Conservation (phyloP, 2,329 filamentous ascomycete species). For the Claviceps arundinis region DNA sequence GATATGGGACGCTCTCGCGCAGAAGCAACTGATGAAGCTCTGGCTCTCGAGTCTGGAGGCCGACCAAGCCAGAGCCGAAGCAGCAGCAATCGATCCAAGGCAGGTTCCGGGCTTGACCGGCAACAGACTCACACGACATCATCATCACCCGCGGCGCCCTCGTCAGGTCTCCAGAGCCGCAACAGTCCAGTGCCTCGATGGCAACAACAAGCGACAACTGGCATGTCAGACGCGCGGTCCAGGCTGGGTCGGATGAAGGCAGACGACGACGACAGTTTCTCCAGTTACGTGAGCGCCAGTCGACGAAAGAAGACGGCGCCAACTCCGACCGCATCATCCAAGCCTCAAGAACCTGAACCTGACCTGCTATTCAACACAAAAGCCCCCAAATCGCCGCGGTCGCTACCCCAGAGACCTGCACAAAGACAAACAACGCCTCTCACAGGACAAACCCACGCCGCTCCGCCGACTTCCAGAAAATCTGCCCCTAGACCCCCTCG, state of each 20-base stretch:
- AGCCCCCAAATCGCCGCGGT: slow-evolving; percentile 20
- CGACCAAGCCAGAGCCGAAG: slow-evolving; percentile 32
- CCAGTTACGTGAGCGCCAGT: slow-evolving; percentile 79
- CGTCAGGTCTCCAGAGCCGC: slow-evolving; percentile 30
- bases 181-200: slow-evolving; percentile 40
- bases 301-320: slow-evolving; percentile 56
- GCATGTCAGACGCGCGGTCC: slow-evolving; percentile 23
- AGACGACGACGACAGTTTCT: slow-evolving; percentile 53
- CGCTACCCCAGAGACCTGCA: slow-evolving; percentile 23
- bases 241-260: slow-evolving; percentile 55
- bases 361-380: slow-evolving; percentile 50
- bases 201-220: slow-evolving; percentile 36
- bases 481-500: slow-evolving; percentile 37
- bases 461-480: slow-evolving; percentile 23
- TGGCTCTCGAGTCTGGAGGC: slow-evolving; percentile 60
- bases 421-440: slow-evolving; percentile 20
- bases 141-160: slow-evolving; percentile 32
- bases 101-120: slow-evolving; percentile 13
- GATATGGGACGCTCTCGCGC: slow-evolving; percentile 15
- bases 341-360: slow-evolving; percentile 28
- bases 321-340: slow-evolving; percentile 28
- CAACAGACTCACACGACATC: slow-evolving; percentile 35
- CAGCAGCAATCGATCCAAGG: slow-evolving; percentile 15
- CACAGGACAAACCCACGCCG: slow-evolving; percentile 13
- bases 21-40: slow-evolving; percentile 55